A percentile compares a stretch with the other conserved stretches of the same genome.
Conservation (phyloP, 805 yeast genomes). For the Candida railenensis region DNA sequence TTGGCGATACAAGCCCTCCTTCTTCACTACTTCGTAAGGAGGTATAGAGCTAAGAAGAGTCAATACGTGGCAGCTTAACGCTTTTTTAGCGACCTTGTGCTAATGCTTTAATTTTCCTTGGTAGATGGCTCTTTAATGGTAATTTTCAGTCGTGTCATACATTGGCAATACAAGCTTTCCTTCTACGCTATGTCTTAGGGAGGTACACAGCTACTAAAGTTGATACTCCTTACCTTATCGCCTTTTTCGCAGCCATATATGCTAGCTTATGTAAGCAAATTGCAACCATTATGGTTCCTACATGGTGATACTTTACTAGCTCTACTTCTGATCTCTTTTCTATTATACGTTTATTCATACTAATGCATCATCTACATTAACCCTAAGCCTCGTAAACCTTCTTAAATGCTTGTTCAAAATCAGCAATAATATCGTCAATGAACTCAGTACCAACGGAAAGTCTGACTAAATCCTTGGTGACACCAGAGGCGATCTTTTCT, state of each 20-base stretch:
- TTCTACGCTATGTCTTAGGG: too few relatives aligned
- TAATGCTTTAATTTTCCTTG: too few relatives aligned
- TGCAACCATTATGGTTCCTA: too few relatives aligned
- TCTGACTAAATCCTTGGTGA: conserved; percentile 83
- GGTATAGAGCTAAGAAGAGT: neutral
- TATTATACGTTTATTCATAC: neutral
- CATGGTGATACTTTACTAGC: too few relatives aligned
- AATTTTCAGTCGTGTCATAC: too few relatives aligned
- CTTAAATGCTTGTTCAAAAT: conserved; percentile 83
- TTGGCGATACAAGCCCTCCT: neutral
- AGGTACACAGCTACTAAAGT: too few relatives aligned
- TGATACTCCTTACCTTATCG: too few relatives aligned
- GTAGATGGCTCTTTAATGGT: too few relatives aligned
- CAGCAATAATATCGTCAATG: conserved; percentile 87
- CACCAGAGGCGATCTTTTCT: conserved; percentile 83
- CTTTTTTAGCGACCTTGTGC: too few relatives aligned
- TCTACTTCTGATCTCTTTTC: neutral
- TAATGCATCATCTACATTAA: neutral
- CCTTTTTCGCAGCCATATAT: neutral
- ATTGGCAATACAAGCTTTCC: too few relatives aligned
- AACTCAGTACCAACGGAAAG: conserved; percentile 89
- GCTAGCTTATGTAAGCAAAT: neutral
- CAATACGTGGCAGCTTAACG: too few relatives aligned
- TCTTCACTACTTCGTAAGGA: neutral
- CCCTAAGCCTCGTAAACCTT: conserved; percentile 42